These are phyloP conservation scores for Dinochytrium kinnereticum DNA, from an alignment of 371 early-diverging fungal species.

Conservation along the genomic window DNA sequence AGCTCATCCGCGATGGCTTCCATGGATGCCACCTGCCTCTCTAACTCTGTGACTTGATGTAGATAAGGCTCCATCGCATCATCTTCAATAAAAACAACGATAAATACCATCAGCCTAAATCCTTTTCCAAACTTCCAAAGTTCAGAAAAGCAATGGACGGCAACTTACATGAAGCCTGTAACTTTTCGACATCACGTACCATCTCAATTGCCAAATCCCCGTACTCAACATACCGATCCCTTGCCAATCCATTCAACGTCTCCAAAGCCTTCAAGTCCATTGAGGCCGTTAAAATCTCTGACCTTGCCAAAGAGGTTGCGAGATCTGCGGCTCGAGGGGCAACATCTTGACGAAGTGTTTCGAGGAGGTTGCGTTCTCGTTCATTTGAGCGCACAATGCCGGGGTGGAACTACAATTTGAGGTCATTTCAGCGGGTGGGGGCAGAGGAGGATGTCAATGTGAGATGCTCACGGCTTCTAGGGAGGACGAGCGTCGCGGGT, in stretches of 20 bases:
- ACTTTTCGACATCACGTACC: conserved; percentile 1
- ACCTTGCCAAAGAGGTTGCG: not conserved
- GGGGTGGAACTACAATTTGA: conserved; percentile 3
- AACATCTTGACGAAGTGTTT: not conserved
- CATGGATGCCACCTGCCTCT: conserved; percentile 35
- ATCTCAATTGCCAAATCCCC: not conserved
- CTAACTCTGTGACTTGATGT: conserved; percentile 38
- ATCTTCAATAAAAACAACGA: not conserved
- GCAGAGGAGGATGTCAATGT: not conserved
- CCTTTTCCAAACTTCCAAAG: too few species aligned
- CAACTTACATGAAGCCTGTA: not conserved
- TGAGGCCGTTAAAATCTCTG: not conserved
- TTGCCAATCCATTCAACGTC: not conserved
- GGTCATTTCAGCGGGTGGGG: not conserved
- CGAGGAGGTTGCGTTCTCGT: not conserved
- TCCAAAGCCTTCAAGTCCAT: not conserved
- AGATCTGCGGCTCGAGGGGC: not conserved
- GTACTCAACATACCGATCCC: not conserved
- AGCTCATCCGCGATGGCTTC: conserved; percentile 38
- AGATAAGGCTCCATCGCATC: conserved; percentile 30
- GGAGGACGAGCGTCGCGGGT: not conserved
- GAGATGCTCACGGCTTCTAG: not conserved
- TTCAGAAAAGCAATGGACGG: not conserved
- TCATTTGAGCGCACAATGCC: not conserved
- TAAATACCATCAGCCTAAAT: not conserved